phyloP scores from a whole-genome alignment of 2,329 filamentous ascomycete species.

The Mycosphaerella arachidis region DNA sequence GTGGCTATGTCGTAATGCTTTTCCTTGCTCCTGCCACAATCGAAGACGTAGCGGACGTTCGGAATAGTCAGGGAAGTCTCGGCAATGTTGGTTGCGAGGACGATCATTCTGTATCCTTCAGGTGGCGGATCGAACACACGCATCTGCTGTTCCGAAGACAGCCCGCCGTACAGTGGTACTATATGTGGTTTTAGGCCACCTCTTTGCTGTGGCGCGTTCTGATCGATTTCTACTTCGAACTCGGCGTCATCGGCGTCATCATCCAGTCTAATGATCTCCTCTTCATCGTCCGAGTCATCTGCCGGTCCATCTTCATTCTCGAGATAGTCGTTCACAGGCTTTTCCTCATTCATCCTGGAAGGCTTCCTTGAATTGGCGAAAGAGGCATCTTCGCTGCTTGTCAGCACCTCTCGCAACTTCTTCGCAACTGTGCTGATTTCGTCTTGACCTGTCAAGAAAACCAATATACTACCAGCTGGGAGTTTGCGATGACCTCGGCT shows the following conservation, averaged over 20 bases:
- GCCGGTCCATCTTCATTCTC: constrained; percentile 40
- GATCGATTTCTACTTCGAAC: constrained; percentile 48
- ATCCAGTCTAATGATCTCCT: constrained; percentile 58
- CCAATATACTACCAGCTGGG: constrained; percentile 82
- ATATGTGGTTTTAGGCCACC: constrained; percentile 71
- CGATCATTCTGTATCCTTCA: constrained; percentile 75
- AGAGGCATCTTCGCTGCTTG: constrained; percentile 41
- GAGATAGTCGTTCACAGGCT: constrained; percentile 28
- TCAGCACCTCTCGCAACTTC: constrained; percentile 66
- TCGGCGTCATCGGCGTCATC: constrained; percentile 44
- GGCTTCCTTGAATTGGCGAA: constrained; percentile 13
- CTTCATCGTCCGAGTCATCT: constrained; percentile 53
- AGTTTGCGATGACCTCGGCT: constrained; percentile 83
- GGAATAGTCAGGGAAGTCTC: constrained; percentile 97
- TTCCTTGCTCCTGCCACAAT: constrained; percentile 88
- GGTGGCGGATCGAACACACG: constrained; percentile 79
- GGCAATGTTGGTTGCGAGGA: constrained; percentile 92
- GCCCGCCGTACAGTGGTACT: constrained; percentile 86
- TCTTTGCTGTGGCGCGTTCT: constrained; percentile 46
- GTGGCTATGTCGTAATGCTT: constrained; percentile 81
- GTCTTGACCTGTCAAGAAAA: constrained; percentile 90
- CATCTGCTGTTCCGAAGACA: constrained; percentile 86
- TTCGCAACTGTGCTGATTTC: constrained; percentile 85
- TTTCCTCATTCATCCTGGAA: not conserved
- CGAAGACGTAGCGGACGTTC: constrained; percentile 91